Percentiles rank a stretch among this genome's conserved stretches.
These are phyloP conservation scores for Sphaerulina musiva DNA, from an alignment of 2,329 filamentous ascomycete species.

Conservation along the genomic window DNA sequence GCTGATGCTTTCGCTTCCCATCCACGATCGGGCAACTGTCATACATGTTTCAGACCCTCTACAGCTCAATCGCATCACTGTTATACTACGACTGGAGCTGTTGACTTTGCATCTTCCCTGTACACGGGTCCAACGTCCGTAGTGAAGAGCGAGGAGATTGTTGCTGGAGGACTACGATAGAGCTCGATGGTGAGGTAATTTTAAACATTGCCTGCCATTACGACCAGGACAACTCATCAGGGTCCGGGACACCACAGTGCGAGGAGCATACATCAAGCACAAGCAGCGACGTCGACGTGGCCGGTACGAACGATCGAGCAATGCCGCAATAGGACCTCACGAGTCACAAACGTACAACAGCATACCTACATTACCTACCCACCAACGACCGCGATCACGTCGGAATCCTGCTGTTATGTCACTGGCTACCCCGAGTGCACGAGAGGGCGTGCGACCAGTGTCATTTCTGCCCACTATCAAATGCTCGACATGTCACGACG, in stretches of 20 bases:
- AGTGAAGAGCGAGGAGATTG: not conserved
- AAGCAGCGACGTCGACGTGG: not conserved
- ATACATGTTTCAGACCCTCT: constrained; percentile 15
- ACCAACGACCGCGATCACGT: not conserved
- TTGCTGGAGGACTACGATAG: not conserved
- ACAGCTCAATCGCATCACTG: constrained; percentile 3
- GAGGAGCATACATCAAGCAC: not conserved
- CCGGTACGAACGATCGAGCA: not conserved
- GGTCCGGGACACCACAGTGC: not conserved
- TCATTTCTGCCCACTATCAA: constrained; percentile 76
- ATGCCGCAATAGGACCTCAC: constrained; percentile 3
- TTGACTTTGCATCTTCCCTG: constrained; percentile 1
- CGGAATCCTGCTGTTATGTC: constrained; percentile 21
- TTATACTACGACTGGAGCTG: not conserved
- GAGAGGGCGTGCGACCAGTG: constrained; percentile 50
- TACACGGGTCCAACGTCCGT: constrained; percentile 1
- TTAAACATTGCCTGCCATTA: not conserved
- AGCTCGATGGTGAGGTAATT: not conserved
- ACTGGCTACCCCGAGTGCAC: constrained; percentile 25
- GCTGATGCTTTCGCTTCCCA: constrained; percentile 14
- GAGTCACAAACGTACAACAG: constrained; percentile 1
- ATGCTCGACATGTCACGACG: constrained; percentile 70
- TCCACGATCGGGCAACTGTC: constrained; percentile 13
- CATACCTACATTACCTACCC: not conserved
- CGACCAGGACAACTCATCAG: not conserved